Base-by-base conservation (phyloP, 2,329 filamentous ascomycete species). In the Monilinia aucupariae region DNA sequence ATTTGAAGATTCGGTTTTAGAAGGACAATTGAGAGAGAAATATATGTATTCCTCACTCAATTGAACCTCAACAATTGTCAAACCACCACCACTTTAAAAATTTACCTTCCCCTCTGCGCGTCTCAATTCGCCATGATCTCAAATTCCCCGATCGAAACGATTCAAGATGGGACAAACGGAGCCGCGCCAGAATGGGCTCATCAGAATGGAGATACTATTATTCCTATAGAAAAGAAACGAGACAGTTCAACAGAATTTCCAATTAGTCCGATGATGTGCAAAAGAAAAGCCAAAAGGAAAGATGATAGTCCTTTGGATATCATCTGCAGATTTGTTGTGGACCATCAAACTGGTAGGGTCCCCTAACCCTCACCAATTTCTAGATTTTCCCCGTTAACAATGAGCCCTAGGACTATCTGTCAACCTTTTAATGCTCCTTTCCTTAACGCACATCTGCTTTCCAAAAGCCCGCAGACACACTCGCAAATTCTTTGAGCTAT, bases 401-500 rank as follows among this genome's bases (percentile, higher is more conserved):
- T 27, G 39, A 27, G 17, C 4, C 48, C 22, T 71, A 92, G 92
- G 91, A 65, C 85, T 97, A 68, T 91, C 91, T 15, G 82, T 94
- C 75, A 96, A 96, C 75, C 86, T 94, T 64, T 80, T 97, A 67
- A 85, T 91, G 63, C 86, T 96, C 68, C 85, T 97, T 68, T 85
- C 89, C 74, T 85, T 96, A 68, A 86, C 90, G 62, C 91, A 97
- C 78, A 79, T 87, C 71, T 87, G 88, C 73, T 91, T 96, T 74
- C 92, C 93, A 59, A 88, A 87, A 71, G 85, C 92, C 55, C 85
- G 91, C 68, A 79, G 83, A 60, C 86, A 89, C 72, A 96, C 92
- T n/a, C 82, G 83, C 72, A 94, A 92, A 70, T 96, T 96, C 80
- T 92, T 96, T 78, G 83, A 85, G 63, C 83, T 97, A 64, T 92